phyloP scores from a whole-genome alignment of 2,329 filamentous ascomycete species.

The Penicillium vulpinum region DNA sequence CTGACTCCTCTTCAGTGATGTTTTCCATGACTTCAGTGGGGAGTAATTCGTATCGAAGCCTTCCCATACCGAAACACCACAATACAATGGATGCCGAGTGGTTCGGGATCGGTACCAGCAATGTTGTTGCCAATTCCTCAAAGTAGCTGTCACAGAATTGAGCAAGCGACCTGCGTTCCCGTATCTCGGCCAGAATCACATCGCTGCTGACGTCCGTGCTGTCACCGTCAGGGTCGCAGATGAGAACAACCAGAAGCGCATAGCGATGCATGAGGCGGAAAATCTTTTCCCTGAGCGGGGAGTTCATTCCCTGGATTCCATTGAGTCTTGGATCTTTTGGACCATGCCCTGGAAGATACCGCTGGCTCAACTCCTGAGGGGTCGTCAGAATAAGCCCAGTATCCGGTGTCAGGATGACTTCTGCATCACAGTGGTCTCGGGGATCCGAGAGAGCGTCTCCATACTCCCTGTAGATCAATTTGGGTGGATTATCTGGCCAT shows the following conservation, averaged over 20 bases:
- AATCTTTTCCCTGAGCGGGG: background rate
- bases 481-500: constrained; percentile 18
- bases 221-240: background rate
- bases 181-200: background rate
- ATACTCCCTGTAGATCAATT: constrained; percentile 32
- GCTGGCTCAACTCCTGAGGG: constrained; percentile 71
- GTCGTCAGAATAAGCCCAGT: constrained; percentile 71
- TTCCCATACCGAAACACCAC: constrained; percentile 38
- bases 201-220: background rate
- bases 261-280: background rate
- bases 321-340: background rate
- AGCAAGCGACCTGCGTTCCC: background rate
- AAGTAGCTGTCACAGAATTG: background rate
- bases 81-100: constrained; percentile 37
- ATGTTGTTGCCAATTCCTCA: background rate
- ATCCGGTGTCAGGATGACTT: constrained; percentile 69
- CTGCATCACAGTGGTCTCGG: constrained; percentile 46
- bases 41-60: constrained; percentile 30
- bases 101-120: constrained; percentile 2
- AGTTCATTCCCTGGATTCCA: background rate
- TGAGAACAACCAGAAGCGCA: background rate
- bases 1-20: constrained; percentile 61
- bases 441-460: background rate
- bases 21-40: constrained; percentile 41
- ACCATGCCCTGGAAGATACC: constrained; percentile 60